Evolutionary conservation across 345 rosid species (phyloP).

Genomic region (Camelina neglecta): DNA sequence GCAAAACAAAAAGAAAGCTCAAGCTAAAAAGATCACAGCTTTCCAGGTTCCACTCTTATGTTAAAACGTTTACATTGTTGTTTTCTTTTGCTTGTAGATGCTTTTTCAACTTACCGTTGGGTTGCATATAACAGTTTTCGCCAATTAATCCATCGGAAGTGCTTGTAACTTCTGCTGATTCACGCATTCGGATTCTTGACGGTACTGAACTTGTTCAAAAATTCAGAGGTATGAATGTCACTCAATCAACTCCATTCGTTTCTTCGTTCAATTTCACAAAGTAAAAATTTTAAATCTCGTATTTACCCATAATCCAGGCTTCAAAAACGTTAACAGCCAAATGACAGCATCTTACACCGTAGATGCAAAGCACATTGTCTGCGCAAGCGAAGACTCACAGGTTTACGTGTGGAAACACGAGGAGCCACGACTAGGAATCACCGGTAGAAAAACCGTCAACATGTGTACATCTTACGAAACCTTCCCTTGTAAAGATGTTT

Average conservation of each 20-base stretch:
- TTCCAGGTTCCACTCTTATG: constrained; percentile 61
- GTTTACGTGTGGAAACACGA: constrained; percentile 84
- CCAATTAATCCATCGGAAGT: constrained; percentile 80
- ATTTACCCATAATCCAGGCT: constrained; percentile 52
- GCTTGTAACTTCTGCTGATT: constrained; percentile 88
- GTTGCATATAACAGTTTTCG: constrained; percentile 58
- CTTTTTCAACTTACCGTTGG: constrained; percentile 10
- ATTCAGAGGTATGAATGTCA: constrained; percentile 61
- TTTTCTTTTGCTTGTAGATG: not conserved
- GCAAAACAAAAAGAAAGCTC: constrained; percentile 65
- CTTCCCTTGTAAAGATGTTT: constrained; percentile 84
- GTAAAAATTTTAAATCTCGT: not conserved
- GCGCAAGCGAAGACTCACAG: constrained; percentile 89
- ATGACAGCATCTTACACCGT: constrained; percentile 80
- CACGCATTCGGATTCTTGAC: constrained; percentile 73
- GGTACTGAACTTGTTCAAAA: constrained; percentile 68
- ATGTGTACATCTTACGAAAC: constrained; percentile 61
- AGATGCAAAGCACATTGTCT: constrained; percentile 69
- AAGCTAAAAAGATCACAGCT: constrained; percentile 81
- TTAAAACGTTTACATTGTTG: not conserved
- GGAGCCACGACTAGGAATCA: constrained; percentile 47
- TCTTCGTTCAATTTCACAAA: not conserved
- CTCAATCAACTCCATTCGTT: not conserved
- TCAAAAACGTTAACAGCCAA: constrained; percentile 81
- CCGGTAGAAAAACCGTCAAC: constrained; percentile 52